Evolutionary conservation across 176 grass and related monocot genomes (phyloP).

Genomic region (Musa beccarii): DNA sequence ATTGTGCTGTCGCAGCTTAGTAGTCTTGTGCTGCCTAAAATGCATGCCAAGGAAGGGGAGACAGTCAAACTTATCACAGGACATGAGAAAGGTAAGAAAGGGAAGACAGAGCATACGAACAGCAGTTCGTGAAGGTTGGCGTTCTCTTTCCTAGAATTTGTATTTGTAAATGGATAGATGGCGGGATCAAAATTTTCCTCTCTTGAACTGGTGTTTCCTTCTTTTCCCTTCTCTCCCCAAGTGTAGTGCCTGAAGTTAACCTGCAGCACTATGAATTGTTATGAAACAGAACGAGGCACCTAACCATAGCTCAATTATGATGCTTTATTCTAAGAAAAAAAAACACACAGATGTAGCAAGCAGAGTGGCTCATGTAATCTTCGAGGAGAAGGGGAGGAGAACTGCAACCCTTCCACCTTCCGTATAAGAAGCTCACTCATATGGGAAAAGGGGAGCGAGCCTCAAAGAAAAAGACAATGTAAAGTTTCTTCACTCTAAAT

Average conservation of each 20-base stretch:
- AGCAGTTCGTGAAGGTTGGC: conserved; percentile 68
- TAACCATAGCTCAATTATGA: conserved; percentile 90
- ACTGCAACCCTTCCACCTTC: no score
- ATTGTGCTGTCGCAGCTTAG: conserved; percentile 45
- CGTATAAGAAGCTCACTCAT: no score
- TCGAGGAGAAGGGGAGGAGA: conserved; percentile 21
- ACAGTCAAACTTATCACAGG: conserved; percentile 71
- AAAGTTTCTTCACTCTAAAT: no score
- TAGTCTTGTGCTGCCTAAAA: conserved; percentile 68
- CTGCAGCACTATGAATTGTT: background rate
- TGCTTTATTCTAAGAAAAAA: conserved; percentile 55
- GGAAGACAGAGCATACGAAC: conserved; percentile 89
- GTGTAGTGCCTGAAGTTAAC: background rate
- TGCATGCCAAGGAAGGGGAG: conserved; percentile 77
- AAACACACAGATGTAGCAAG: conserved; percentile 68
- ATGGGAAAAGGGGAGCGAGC: no score
- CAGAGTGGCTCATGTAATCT: background rate
- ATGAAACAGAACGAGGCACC: conserved; percentile 56
- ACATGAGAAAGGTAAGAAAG: conserved; percentile 74
- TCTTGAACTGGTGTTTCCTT: background rate
- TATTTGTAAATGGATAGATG: background rate
- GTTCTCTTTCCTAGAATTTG: background rate
- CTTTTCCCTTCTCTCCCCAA: background rate
- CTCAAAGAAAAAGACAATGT: no score
- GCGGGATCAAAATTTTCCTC: background rate